Evolutionary conservation across 2,329 filamentous ascomycete species (phyloP), one percentile per base, ranked within the genome.

Genomic region (Alternaria ventricosa): DNA sequence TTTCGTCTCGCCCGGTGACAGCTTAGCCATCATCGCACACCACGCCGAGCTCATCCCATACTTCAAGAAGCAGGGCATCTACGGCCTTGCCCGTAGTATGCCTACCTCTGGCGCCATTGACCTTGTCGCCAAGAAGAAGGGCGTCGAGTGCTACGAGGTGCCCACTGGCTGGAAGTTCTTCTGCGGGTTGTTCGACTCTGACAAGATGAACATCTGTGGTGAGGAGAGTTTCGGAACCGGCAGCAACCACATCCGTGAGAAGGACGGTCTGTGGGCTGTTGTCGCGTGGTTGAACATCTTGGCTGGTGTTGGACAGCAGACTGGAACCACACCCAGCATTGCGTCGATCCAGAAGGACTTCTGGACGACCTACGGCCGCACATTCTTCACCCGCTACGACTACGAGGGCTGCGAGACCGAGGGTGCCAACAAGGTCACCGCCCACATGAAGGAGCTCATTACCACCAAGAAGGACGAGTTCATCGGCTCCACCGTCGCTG

Each of bases 181-280:
- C 50, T 99, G 98, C 79, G 96, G 96, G 66, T 96, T 96, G 45
- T 97, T 94, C 69, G 96, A 96, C 60, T 88, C 98, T 70, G 95
- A 99, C 82, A 99, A 99, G 89, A 99, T 99, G 96, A 98, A 96
- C 77, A 99, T 99, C 80, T 99, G 96, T 79, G 96, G 96, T 63
- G 96, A 99, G 84, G 96, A 99, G 87, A 96, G 92, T 69, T 99
- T 99, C 81, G 96, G 96, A 71, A 99, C 96, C 11, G 96, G 96
- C 43, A 97, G 92, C 82, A 97, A 99, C 86, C 96, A 99, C 83
- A 97, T 99, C 78, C 93, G 96, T 73, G 96, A 99, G 86, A 99
- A 99, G 88, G 96, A 99, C 78, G 96, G 96, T 66, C 88, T 99
- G 45, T 99, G 96, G 96, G 96, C 96, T 64, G 88, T 99, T 66